Evolutionary conservation across 2,329 filamentous ascomycete genomes (phyloP), one percentile per base, ranked within the genome.

Genomic region (Ceratocystis cacaofunesta): DNA sequence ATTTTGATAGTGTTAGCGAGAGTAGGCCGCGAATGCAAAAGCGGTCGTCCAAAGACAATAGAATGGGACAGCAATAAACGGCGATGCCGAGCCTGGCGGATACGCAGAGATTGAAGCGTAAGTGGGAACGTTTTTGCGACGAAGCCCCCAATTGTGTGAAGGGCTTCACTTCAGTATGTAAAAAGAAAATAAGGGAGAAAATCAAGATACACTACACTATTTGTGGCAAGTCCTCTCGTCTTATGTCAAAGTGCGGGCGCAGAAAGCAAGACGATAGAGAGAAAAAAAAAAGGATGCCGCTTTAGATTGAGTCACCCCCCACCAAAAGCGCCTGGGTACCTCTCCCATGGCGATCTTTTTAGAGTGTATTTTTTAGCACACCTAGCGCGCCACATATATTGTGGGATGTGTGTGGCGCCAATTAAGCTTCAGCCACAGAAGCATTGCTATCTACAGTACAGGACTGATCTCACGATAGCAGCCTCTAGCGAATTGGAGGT

Each of bases 111-210:
- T 64, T 62, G 44, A 41, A 58, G 65, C 65, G 67, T 66, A 60
- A 52, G 61, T 64, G 61, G 64, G 62, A 68, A 68, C 67, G 67
- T 68, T 62, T 30, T 68, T 55, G 61, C 58, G 61, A 50, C 61
- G 66, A 65, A 67, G 63, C 61, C 66, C 63, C 63, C 63, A 52
- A 65, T 17, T 57, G 28, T 36, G 30, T 44, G 46, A 65, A 63
- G 65, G 65, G 65, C 65, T 67, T 67, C 62, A 44, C 46, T 36
- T 46, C 36, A 41, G 12, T 12, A 15, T 15, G 2, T 52, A 55
- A 19, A 52, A 25, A 41, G 43, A 44, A 30, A 57, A n/a, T 17
- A 22, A 63, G 36, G 22, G 32, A 57, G 44, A 22, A 60, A 19
- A 58, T 46, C 17, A 64, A 22, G 28, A 48, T 17, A 41, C 48